Evolutionary conservation across 2,329 filamentous ascomycete genomes (phyloP).

Genomic region (Sporothrix mexicana): DNA sequence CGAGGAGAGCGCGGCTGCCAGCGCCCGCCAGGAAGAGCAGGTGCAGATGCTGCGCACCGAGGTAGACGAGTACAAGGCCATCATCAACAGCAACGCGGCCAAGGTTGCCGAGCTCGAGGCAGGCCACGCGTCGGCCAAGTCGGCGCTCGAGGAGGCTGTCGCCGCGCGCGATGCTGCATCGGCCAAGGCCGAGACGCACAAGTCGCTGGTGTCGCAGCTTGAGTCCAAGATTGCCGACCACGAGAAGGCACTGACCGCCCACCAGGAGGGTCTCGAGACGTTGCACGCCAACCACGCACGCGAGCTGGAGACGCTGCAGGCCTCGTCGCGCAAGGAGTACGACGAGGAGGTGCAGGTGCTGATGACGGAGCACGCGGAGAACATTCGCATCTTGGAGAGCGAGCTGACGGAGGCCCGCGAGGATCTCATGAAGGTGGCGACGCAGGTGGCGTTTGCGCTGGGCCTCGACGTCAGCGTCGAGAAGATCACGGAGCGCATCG

Average conservation of each 20-base stretch:
- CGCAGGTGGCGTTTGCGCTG: slow-evolving; percentile 65
- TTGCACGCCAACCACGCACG: slow-evolving; percentile 58
- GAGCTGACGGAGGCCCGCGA: slow-evolving; percentile 71
- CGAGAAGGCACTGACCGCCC: slow-evolving; percentile 61
- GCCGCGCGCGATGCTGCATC: slow-evolving; percentile 58
- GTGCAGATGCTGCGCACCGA: slow-evolving; percentile 70
- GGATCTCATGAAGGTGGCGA: slow-evolving; percentile 68
- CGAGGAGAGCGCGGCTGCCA: slow-evolving; percentile 42
- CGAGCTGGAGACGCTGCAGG: slow-evolving; percentile 56
- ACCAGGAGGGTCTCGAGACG: slow-evolving; percentile 58
- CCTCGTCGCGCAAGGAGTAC: slow-evolving; percentile 59
- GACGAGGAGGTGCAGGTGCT: slow-evolving; percentile 64
- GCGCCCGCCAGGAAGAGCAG: slow-evolving; percentile 62
- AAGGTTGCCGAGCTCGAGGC: slow-evolving; percentile 77
- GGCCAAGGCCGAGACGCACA: slow-evolving; percentile 53
- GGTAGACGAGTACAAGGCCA: slow-evolving; percentile 79
- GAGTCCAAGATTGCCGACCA: slow-evolving; percentile 66
- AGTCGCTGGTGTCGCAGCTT: slow-evolving; percentile 57
- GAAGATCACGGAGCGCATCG: slow-evolving; percentile 67
- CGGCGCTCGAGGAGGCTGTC: slow-evolving; percentile 68
- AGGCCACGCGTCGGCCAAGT: slow-evolving; percentile 68
- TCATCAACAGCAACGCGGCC: slow-evolving; percentile 70
- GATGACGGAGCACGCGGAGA: slow-evolving; percentile 64
- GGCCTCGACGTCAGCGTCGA: slow-evolving; percentile 70
- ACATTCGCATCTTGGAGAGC: slow-evolving; percentile 60